A percentile compares a stretch with the other conserved stretches of the same genome.
phyloP scores from a whole-genome alignment of 352 stramenopile genomes.

The Globisporangium perplexum region DNA sequence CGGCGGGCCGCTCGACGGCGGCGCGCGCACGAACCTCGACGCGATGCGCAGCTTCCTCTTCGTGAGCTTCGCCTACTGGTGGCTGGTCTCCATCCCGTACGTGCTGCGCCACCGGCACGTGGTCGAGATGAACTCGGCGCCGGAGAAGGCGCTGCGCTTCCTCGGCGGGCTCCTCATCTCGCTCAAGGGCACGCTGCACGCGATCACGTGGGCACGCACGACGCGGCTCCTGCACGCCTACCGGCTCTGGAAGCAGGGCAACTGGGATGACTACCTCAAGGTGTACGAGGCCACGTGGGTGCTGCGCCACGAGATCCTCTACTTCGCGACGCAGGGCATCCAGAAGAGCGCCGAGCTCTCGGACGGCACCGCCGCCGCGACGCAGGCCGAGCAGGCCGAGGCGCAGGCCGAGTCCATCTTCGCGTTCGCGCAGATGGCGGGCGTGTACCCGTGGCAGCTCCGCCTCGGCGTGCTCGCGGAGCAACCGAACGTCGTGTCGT shows the following conservation, averaged over 20 bases:
- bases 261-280: constrained; percentile 86
- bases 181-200: constrained; percentile 56
- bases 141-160: constrained; percentile 62
- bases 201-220: constrained; percentile 63
- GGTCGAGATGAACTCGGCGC: constrained; percentile 40
- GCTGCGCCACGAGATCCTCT: constrained; percentile 73
- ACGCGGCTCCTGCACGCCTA: constrained; percentile 62
- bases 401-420: constrained; percentile 43
- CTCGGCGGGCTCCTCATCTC: constrained; percentile 57
- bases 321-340: constrained; percentile 79
- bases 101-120: constrained; percentile 53
- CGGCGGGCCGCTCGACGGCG: constrained; percentile 24
- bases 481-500: constrained; percentile 50
- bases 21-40: constrained; percentile 67
- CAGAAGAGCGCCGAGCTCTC: constrained; percentile 28
- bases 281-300: constrained; percentile 84
- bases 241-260: constrained; percentile 66
- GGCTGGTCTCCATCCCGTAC: constrained; percentile 61
- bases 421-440: constrained; percentile 55
- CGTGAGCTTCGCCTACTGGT: constrained; percentile 67
- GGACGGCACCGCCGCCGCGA: background rate
- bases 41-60: constrained; percentile 74
- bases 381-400: constrained; percentile 2
- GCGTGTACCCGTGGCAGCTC: constrained; percentile 62
- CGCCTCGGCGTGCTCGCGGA: constrained; percentile 40